Conservation (phyloP, 495 filamentous ascomycete species). For the Glarea lozoyensis region DNA sequence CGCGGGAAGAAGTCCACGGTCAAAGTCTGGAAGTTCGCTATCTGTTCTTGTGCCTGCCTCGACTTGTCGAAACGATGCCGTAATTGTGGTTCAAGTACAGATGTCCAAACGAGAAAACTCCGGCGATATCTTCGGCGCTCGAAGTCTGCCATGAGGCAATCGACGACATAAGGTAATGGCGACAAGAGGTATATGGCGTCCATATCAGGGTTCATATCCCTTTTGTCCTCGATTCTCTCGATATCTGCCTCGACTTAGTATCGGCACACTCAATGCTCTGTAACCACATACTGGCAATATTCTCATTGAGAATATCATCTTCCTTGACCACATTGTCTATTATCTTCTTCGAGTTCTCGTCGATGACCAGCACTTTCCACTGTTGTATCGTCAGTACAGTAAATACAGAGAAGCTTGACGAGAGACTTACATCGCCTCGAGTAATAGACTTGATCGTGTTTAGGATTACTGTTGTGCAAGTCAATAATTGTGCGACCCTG, state of each 20-base stretch:
- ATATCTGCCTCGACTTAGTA: conserved; percentile 54
- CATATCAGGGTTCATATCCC: conserved; percentile 73
- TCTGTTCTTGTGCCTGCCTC: conserved; percentile 54
- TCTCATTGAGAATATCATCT: conserved; percentile 91
- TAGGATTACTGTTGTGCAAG: conserved; percentile 35
- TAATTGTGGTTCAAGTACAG: conserved; percentile 35
- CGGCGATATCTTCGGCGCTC: conserved; percentile 69
- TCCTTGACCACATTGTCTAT: conserved; percentile 83
- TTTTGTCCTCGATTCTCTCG: conserved; percentile 79
- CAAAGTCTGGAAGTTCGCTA: conserved; percentile 63
- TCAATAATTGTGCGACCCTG: neutral
- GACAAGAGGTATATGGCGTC: conserved; percentile 90
- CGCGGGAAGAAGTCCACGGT: conserved; percentile 82
- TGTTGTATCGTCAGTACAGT: conserved; percentile 29
- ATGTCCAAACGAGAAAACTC: conserved; percentile 77
- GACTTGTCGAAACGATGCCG: conserved; percentile 32
- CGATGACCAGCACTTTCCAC: conserved; percentile 95
- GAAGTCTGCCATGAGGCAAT: conserved; percentile 88
- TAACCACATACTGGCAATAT: conserved; percentile 71
- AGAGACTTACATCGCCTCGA: conserved; percentile 40
- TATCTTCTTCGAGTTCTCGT: conserved; percentile 68
- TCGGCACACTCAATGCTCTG: neutral
- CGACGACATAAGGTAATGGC: conserved; percentile 75
- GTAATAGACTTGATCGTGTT: conserved; percentile 45
- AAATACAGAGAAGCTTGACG: conserved; percentile 3